Evolutionary conservation across 2,329 filamentous ascomycete genomes (phyloP).

Genomic region (Colletotrichum shisoi): DNA sequence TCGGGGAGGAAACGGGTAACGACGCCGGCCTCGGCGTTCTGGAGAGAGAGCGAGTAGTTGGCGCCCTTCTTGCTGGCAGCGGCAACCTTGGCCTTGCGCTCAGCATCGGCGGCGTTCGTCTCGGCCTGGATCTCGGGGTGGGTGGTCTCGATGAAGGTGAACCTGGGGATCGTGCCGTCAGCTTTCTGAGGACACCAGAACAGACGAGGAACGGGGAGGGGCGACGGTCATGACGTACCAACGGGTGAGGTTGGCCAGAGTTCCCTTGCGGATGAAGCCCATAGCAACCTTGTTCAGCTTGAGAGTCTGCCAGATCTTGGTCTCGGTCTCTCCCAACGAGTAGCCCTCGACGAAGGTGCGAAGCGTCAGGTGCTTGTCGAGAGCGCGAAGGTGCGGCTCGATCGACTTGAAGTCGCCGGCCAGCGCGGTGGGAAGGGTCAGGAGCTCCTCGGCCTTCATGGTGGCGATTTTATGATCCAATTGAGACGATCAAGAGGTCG

Average conservation of each 20-base stretch:
- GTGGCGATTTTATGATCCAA: slow-evolving; percentile 42
- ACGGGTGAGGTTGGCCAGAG: slow-evolving; percentile 77
- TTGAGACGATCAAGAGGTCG: slow-evolving; percentile 28
- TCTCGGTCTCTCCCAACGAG: slow-evolving; percentile 76
- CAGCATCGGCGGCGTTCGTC: slow-evolving; percentile 73
- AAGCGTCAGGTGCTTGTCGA: slow-evolving; percentile 87
- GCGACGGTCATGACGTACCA: slow-evolving; percentile 60
- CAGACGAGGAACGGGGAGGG: neutral
- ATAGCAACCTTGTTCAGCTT: slow-evolving; percentile 85
- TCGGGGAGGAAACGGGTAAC: slow-evolving; percentile 93
- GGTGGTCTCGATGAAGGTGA: slow-evolving; percentile 80
- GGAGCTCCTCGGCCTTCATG: slow-evolving; percentile 67
- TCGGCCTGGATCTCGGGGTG: slow-evolving; percentile 79
- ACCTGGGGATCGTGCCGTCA: slow-evolving; percentile 50
- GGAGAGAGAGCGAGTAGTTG: slow-evolving; percentile 87
- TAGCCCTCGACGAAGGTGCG: slow-evolving; percentile 88
- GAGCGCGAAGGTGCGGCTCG: slow-evolving; percentile 74
- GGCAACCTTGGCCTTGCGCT: slow-evolving; percentile 73
- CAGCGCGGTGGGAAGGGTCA: slow-evolving; percentile 60
- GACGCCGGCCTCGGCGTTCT: slow-evolving; percentile 85
- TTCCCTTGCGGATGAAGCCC: slow-evolving; percentile 79
- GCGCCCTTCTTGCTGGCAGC: slow-evolving; percentile 78
- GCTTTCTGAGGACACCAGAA: neutral
- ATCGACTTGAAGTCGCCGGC: slow-evolving; percentile 81
- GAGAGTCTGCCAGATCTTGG: slow-evolving; percentile 82